A percentile compares a stretch with the other conserved stretches of the same genome.
These are phyloP conservation scores for Marsdenia floribunda DNA, from an alignment of 257 asterid genomes.

Conservation along the genomic window DNA sequence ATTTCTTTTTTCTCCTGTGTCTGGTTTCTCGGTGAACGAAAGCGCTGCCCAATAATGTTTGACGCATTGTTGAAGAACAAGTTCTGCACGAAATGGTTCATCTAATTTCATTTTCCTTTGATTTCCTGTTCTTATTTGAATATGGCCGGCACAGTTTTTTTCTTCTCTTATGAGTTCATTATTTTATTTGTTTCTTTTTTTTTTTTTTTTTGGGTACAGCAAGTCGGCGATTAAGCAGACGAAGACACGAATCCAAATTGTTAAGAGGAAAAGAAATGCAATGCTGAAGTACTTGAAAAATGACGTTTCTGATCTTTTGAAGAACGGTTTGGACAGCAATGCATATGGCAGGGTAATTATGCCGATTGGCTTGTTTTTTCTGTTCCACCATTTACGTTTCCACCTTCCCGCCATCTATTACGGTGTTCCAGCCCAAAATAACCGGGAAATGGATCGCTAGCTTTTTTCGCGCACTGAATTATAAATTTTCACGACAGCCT, in stretches of 20 bases:
- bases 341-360: conserved; percentile 72
- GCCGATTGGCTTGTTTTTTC: not conserved
- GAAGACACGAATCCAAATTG: conserved; percentile 52
- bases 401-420: not conserved
- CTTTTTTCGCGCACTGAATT: too few species aligned
- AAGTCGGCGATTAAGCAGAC: conserved; percentile 60
- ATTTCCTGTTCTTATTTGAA: not conserved
- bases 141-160: not conserved
- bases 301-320: conserved; percentile 72
- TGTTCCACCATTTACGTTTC: not conserved
- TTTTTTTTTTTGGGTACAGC: conserved; percentile 33
- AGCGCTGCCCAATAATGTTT: conserved; percentile 37
- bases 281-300: conserved; percentile 65
- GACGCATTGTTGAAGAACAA: conserved; percentile 59
- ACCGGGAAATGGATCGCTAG: not conserved
- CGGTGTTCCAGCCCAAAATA: not conserved
- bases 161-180: not conserved
- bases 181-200: not conserved
- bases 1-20: not conserved
- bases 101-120: not conserved
- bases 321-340: conserved; percentile 42
- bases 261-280: conserved; percentile 71
- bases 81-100: conserved; percentile 63
- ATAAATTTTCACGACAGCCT: too few species aligned
- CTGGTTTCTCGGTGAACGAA: conserved; percentile 5